Conservation (phyloP, 768 basidiomycete species). For the Lactarius tabidus region DNA sequence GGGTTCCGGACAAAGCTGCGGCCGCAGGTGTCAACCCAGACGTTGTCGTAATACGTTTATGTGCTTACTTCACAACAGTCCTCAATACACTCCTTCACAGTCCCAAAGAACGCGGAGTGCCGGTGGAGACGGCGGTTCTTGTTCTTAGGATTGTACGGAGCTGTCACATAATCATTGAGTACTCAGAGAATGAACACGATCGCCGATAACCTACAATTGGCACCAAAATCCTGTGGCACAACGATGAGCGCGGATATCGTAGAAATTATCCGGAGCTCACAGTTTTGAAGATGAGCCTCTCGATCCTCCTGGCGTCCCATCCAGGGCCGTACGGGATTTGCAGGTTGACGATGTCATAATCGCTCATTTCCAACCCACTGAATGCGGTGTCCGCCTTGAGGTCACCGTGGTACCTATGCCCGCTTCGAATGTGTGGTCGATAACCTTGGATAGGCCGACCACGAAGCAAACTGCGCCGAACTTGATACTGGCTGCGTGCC, state of each 20-base stretch:
- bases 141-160: conserved; percentile 61
- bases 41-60: background rate
- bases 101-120: conserved; percentile 61
- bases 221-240: conserved; percentile 45
- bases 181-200: background rate
- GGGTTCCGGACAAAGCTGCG: conserved; percentile 52
- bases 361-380: conserved; percentile 49
- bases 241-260: conserved; percentile 10
- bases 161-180: conserved; percentile 29
- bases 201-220: conserved; percentile 44
- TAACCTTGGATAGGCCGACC: conserved; percentile 39
- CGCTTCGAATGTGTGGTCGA: conserved; percentile 19
- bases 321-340: conserved; percentile 62
- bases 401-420: conserved; percentile 48
- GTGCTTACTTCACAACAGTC: conserved; percentile 56
- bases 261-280: conserved; percentile 33
- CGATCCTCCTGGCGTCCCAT: conserved; percentile 53
- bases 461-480: conserved; percentile 46
- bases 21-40: background rate
- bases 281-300: conserved; percentile 54
- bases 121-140: conserved; percentile 56
- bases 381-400: conserved; percentile 43
- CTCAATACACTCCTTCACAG: conserved; percentile 50
- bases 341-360: conserved; percentile 51
- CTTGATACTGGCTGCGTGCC: conserved; percentile 44